Conservation (phyloP, 2,329 filamentous ascomycete species). For the Penicillium occitanis region DNA sequence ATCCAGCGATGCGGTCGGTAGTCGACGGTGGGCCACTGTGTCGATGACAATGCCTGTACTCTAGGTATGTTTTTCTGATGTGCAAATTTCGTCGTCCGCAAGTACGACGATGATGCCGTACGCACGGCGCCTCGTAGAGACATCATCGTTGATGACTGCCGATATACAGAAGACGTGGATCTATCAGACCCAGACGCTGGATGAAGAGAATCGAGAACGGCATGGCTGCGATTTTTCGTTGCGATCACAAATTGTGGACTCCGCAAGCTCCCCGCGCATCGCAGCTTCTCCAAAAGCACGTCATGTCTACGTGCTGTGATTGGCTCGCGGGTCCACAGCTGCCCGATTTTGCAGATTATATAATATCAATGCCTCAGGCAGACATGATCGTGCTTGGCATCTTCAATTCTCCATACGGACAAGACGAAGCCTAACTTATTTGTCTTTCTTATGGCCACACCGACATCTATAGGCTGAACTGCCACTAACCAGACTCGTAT, state of each 20-base stretch:
- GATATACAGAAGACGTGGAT: background rate
- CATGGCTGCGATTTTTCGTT: background rate
- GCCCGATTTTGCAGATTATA: background rate
- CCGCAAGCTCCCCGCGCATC: constrained; percentile 40
- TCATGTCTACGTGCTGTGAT: constrained; percentile 15
- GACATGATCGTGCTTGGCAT: background rate
- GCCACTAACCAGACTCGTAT: background rate
- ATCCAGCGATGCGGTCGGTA: constrained; percentile 22
- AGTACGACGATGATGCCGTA: constrained; percentile 20
- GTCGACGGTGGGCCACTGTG: constrained; percentile 21
- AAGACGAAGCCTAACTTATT: background rate
- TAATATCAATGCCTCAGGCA: constrained; percentile 7
- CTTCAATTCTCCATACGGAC: background rate
- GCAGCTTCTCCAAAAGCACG: constrained; percentile 19
- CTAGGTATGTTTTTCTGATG: constrained; percentile 16
- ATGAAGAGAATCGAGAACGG: background rate
- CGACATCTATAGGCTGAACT: background rate
- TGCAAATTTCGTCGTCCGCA: constrained; percentile 18
- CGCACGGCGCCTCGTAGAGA: constrained; percentile 23
- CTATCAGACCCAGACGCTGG: background rate
- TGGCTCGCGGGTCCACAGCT: background rate
- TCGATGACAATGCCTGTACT: background rate
- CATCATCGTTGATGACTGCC: constrained; percentile 21
- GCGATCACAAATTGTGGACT: background rate
- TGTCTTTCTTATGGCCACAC: background rate